These are phyloP conservation scores for Monilinia fructigena DNA, from an alignment of 2,329 filamentous ascomycete genomes.

Conservation along the genomic window DNA sequence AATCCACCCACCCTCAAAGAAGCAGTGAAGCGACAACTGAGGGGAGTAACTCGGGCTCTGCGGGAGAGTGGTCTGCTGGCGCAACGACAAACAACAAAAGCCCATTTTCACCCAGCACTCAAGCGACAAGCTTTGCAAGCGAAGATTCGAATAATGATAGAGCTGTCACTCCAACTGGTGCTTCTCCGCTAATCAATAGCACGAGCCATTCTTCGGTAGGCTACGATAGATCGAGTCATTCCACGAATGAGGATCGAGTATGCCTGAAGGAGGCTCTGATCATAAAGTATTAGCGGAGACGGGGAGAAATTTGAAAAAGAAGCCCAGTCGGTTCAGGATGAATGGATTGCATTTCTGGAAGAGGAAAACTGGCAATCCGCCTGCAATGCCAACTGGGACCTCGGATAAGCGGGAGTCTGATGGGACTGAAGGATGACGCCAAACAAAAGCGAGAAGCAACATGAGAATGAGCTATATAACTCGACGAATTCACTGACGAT, in stretches of 20 bases:
- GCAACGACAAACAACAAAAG: conserved; percentile 62
- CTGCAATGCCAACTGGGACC: conserved; percentile 25
- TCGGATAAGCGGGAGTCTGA: conserved; percentile 20
- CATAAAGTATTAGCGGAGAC: conserved; percentile 45
- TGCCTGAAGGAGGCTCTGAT: conserved; percentile 19
- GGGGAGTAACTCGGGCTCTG: conserved; percentile 53
- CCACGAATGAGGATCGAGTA: conserved; percentile 23
- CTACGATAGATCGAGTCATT: conserved; percentile 20
- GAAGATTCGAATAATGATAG: conserved; percentile 37
- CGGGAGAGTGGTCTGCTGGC: conserved; percentile 62
- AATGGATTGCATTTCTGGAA: conserved; percentile 44
- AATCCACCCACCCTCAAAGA: conserved; percentile 44
- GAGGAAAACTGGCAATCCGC: conserved; percentile 38
- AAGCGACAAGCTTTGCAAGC: conserved; percentile 65
- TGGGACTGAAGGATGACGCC: conserved; percentile 10
- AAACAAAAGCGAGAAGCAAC: not conserved
- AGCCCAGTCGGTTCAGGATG: conserved; percentile 62
- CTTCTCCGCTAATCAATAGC: conserved; percentile 36
- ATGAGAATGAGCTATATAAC: conserved; percentile 14
- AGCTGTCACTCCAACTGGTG: conserved; percentile 26
- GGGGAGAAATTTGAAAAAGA: conserved; percentile 58
- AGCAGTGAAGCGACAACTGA: conserved; percentile 63
- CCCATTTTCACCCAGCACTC: conserved; percentile 63
- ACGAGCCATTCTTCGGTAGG: conserved; percentile 29
- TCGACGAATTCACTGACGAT: conserved; percentile 21